phyloP scores from a whole-genome alignment of 2,329 filamentous ascomycete genomes.

The Calycina herbarum region DNA sequence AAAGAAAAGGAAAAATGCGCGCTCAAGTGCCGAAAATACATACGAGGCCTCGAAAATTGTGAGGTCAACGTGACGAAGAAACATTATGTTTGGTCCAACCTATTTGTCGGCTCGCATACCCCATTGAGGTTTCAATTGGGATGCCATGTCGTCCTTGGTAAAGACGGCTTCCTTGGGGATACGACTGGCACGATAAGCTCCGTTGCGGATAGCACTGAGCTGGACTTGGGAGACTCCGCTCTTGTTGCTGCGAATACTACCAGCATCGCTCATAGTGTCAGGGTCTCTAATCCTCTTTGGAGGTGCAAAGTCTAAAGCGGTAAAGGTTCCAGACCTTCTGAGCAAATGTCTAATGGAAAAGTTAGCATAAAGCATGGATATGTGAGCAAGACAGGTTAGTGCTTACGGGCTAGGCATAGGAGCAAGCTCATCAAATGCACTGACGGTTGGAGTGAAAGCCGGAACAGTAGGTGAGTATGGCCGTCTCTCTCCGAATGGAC shows the following conservation, averaged over 20 bases:
- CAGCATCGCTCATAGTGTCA: slow-evolving; percentile 61
- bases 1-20: slow-evolving; percentile 31
- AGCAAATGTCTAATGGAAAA: slow-evolving; percentile 59
- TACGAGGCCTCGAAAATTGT: slow-evolving; percentile 21
- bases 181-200: slow-evolving; percentile 69
- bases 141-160: slow-evolving; percentile 60
- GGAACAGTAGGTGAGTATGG: slow-evolving; percentile 76
- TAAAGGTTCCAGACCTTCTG: slow-evolving; percentile 77
- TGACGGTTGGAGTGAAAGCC: slow-evolving; percentile 74
- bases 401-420: slow-evolving; percentile 90
- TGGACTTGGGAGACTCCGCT: slow-evolving; percentile 62
- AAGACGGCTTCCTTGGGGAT: slow-evolving; percentile 66
- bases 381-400: background rate
- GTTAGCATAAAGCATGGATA: slow-evolving; percentile 32
- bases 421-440: slow-evolving; percentile 82
- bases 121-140: slow-evolving; percentile 43
- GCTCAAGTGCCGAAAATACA: slow-evolving; percentile 34
- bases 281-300: slow-evolving; percentile 70
- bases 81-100: slow-evolving; percentile 23
- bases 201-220: slow-evolving; percentile 61
- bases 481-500: slow-evolving; percentile 61
- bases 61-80: slow-evolving; percentile 24
- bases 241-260: slow-evolving; percentile 64
- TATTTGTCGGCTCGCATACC: slow-evolving; percentile 36
- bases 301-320: slow-evolving; percentile 76